A percentile compares a stretch with the other conserved stretches of the same genome.
These are phyloP conservation scores for Aureobasidium pullulans DNA, from an alignment of 2,329 filamentous ascomycete species.

Conservation along the genomic window DNA sequence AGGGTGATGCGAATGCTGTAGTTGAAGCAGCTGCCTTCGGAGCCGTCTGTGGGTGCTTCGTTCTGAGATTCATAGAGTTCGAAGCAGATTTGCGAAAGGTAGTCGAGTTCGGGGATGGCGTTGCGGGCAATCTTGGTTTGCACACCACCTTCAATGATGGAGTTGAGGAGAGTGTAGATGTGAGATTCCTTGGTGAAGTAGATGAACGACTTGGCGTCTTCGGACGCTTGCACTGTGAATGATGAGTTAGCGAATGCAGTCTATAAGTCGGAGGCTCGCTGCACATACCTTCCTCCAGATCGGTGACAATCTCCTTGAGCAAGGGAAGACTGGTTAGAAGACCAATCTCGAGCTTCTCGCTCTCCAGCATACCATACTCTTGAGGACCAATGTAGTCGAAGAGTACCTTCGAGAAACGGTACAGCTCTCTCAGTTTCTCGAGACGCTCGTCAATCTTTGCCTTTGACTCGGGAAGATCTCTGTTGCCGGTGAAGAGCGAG, in stretches of 20 bases:
- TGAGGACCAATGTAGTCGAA: constrained; percentile 99
- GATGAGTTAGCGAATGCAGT: neutral
- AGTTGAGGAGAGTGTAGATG: constrained; percentile 96
- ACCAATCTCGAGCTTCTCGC: constrained; percentile 97
- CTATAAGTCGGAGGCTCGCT: neutral
- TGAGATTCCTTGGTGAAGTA: constrained; percentile 99
- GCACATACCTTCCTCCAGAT: constrained; percentile 64
- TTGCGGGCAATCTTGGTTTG: constrained; percentile 94
- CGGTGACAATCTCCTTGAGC: constrained; percentile 92
- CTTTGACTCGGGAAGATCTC: constrained; percentile 43
- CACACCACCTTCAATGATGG: constrained; percentile 92
- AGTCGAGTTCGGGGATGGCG: constrained; percentile 93
- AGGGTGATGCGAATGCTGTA: constrained; percentile 97
- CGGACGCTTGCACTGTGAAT: constrained; percentile 69
- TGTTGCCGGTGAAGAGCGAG: constrained; percentile 68
- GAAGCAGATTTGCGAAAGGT: constrained; percentile 95
- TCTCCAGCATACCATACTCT: constrained; percentile 92
- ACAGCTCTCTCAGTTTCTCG: constrained; percentile 83
- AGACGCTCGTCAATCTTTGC: constrained; percentile 78
- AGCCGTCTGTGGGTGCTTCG: constrained; percentile 25
- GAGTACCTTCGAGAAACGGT: constrained; percentile 85
- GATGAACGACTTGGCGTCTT: constrained; percentile 91
- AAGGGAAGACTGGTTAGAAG: constrained; percentile 87
- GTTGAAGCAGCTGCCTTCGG: constrained; percentile 59
- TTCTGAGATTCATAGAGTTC: constrained; percentile 95